Percentiles rank a stretch among this genome's conserved stretches.
Conservation (phyloP, 179 eudicot genomes). For the Spergularia azorica region DNA sequence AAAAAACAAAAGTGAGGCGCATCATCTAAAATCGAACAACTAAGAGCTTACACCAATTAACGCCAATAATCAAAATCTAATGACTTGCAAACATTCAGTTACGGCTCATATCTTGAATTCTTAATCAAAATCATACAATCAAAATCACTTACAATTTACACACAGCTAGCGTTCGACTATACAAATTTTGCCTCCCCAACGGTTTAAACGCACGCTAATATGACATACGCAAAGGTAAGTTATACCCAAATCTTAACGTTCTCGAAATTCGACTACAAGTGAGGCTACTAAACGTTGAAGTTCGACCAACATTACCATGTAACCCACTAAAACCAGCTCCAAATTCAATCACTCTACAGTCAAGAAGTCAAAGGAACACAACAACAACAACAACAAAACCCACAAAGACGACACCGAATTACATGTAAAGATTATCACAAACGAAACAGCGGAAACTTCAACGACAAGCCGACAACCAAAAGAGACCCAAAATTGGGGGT, state of each 20-base stretch:
- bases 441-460: neutral
- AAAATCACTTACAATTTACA: too few species aligned
- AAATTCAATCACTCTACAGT: neutral
- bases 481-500: neutral
- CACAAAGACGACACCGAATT: neutral
- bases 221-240: too few species aligned
- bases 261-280: neutral
- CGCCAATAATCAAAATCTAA: neutral
- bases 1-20: slow-evolving; percentile 13
- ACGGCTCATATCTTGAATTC: too few species aligned
- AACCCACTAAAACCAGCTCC: neutral
- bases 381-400: neutral
- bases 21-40: neutral
- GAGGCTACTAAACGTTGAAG: neutral
- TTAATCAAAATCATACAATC: too few species aligned
- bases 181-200: too few species aligned
- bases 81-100: too few species aligned
- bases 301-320: neutral
- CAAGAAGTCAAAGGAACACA: neutral
- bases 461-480: neutral
- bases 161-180: too few species aligned
- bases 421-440: neutral
- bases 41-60: neutral
- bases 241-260: too few species aligned
- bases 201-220: neutral